These are phyloP conservation scores for Aureobasidium sp. DNA, from an alignment of 2,329 filamentous ascomycete species.

Conservation along the genomic window DNA sequence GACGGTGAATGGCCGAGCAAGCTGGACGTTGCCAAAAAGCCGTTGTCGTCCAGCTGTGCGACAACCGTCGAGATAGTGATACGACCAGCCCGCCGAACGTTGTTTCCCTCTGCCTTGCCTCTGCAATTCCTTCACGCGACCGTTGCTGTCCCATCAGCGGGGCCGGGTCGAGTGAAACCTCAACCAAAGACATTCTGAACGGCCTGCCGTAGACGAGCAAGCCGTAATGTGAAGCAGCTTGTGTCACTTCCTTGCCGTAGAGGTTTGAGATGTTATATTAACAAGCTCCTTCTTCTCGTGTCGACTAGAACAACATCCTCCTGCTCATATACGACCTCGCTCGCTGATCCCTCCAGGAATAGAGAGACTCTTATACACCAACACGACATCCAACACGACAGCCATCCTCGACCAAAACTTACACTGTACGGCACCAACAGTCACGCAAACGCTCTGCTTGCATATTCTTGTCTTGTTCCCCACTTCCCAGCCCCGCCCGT, in stretches of 20 bases:
- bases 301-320: not conserved
- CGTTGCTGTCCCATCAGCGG: conserved; percentile 10
- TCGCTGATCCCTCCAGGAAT: not conserved
- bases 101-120: conserved; percentile 5
- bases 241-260: conserved; percentile 1
- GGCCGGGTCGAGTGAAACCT: conserved; percentile 14
- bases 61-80: conserved; percentile 13
- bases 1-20: conserved; percentile 6
- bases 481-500: conserved; percentile 14
- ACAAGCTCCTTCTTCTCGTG: conserved; percentile 1
- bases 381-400: conserved; percentile 7
- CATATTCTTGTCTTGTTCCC: conserved; percentile 11
- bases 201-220: not conserved
- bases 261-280: conserved; percentile 14
- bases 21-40: conserved; percentile 10
- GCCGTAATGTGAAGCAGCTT: conserved; percentile 14
- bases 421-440: conserved; percentile 8
- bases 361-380: conserved; percentile 2
- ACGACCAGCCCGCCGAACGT: conserved; percentile 13
- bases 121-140: conserved; percentile 9
- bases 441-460: conserved; percentile 6
- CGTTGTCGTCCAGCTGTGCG: conserved; percentile 12
- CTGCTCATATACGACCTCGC: conserved; percentile 1
- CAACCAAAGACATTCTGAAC: conserved; percentile 15
- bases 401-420: not conserved